phyloP scores from a whole-genome alignment of 352 stramenopile genomes.

The Globisporangium irregulare region DNA sequence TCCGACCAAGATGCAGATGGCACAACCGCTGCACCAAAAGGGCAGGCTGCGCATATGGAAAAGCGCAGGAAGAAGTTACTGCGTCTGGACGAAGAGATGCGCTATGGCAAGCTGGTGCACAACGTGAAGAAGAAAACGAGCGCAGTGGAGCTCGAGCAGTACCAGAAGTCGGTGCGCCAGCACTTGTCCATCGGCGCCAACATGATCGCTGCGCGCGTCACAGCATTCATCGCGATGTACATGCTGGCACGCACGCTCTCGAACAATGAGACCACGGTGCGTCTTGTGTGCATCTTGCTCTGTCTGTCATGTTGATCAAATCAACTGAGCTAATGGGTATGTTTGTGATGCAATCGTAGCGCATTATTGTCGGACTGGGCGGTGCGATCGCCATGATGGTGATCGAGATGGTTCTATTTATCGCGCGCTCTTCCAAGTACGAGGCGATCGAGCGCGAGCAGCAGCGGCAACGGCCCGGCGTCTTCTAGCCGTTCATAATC shows the following conservation, averaged over 20 bases:
- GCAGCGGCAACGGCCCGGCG: conserved; percentile 27
- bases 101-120: conserved; percentile 66
- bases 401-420: conserved; percentile 87
- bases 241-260: conserved; percentile 65
- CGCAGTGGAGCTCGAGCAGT: conserved; percentile 43
- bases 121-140: conserved; percentile 60
- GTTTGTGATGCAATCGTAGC: conserved; percentile 23
- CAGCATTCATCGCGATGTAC: conserved; percentile 79
- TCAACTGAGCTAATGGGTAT: not conserved
- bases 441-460: conserved; percentile 54
- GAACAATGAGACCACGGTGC: conserved; percentile 74
- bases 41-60: conserved; percentile 36
- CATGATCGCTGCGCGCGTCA: conserved; percentile 81
- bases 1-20: not conserved
- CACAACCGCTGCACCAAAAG: not conserved
- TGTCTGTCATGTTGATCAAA: conserved; percentile 1
- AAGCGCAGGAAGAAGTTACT: conserved; percentile 58
- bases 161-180: conserved; percentile 66
- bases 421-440: conserved; percentile 66
- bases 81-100: conserved; percentile 79
- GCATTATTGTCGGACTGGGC: conserved; percentile 59
- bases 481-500: conserved; percentile 23
- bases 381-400: conserved; percentile 86
- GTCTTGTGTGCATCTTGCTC: not conserved
- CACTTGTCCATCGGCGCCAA: conserved; percentile 83